Conservation (phyloP, 139 green algal genomes). For the Yamagishiella unicocca region DNA sequence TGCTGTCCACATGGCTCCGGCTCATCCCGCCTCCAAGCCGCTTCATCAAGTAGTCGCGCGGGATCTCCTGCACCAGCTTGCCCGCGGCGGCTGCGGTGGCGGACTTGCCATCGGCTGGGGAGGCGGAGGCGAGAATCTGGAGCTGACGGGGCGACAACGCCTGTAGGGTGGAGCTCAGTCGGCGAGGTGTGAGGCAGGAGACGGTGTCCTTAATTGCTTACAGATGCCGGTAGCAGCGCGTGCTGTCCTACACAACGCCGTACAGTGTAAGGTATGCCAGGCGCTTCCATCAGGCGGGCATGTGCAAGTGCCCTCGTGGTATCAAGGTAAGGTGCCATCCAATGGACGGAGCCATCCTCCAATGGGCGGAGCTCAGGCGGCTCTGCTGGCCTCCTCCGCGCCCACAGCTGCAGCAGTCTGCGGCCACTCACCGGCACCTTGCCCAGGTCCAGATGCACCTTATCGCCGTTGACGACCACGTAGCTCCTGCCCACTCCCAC, state of each 20-base stretch:
- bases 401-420: too few relatives aligned
- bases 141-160: slow-evolving; percentile 65
- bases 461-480: slow-evolving; percentile 81
- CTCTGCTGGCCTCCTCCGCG: too few relatives aligned
- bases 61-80: slow-evolving; percentile 67
- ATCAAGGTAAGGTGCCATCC: too few relatives aligned
- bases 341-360: too few relatives aligned
- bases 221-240: too few relatives aligned
- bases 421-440: slow-evolving; percentile 52
- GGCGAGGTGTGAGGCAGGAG: too few relatives aligned
- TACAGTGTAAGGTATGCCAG: too few relatives aligned
- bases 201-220: too few relatives aligned
- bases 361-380: too few relatives aligned
- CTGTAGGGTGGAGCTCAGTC: not conserved
- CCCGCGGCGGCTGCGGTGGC: slow-evolving; percentile 33
- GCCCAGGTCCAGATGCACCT: slow-evolving; percentile 80
- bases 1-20: slow-evolving; percentile 41
- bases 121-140: slow-evolving; percentile 53
- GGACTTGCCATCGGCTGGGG: slow-evolving; percentile 2
- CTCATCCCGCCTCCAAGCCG: slow-evolving; percentile 58
- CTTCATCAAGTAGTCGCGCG: slow-evolving; percentile 63
- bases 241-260: too few relatives aligned
- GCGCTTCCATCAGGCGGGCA: too few relatives aligned
- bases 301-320: too few relatives aligned
- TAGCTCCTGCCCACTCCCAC: slow-evolving; percentile 75